A percentile compares a stretch with the other conserved stretches of the same genome.
Evolutionary conservation across 2,329 filamentous ascomycete species (phyloP).

Genomic region (Torrubiellomyces zombiae): DNA sequence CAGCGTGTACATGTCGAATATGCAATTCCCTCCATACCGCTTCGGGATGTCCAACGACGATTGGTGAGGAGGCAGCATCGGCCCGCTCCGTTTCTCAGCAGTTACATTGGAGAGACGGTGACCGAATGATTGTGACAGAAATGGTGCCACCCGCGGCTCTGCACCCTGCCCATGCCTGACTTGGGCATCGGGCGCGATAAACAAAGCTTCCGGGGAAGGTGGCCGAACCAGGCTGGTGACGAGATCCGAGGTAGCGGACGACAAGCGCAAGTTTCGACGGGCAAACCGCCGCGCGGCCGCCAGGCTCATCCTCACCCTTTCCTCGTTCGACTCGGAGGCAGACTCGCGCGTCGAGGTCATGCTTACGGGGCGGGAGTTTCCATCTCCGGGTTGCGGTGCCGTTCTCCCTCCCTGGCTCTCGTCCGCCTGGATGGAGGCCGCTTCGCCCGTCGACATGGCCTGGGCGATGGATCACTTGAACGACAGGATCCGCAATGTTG

Average conservation of each 20-base stretch:
- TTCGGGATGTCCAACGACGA: slow-evolving; percentile 22
- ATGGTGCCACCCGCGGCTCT: slow-evolving; percentile 3
- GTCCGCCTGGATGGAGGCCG: no score
- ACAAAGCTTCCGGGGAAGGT: slow-evolving; percentile 19
- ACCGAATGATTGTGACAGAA: slow-evolving; percentile 5
- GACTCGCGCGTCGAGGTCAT: slow-evolving; percentile 5
- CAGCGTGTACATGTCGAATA: slow-evolving; percentile 29
- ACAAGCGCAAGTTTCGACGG: slow-evolving; percentile 17
- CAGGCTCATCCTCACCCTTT: slow-evolving; percentile 17
- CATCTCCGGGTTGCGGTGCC: no score
- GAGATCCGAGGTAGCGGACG: slow-evolving; percentile 21
- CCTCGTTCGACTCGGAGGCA: slow-evolving; percentile 19
- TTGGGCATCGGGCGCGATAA: slow-evolving; percentile 12
- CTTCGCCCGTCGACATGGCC: neutral
- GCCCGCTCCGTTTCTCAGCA: slow-evolving; percentile 16
- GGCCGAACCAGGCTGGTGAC: slow-evolving; percentile 22
- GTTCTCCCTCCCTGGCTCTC: no score
- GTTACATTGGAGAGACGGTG: slow-evolving; percentile 8
- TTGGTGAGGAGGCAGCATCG: slow-evolving; percentile 17
- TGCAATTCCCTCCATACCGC: slow-evolving; percentile 18
- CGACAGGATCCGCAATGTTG: no score
- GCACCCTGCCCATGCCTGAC: slow-evolving; percentile 8
- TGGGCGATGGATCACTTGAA: no score
- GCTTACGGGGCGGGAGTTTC: neutral
- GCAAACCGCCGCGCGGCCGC: slow-evolving; percentile 19